These are phyloP conservation scores for Ramichloridium luteum DNA, from an alignment of 2,329 filamentous ascomycete genomes.

Conservation along the genomic window DNA sequence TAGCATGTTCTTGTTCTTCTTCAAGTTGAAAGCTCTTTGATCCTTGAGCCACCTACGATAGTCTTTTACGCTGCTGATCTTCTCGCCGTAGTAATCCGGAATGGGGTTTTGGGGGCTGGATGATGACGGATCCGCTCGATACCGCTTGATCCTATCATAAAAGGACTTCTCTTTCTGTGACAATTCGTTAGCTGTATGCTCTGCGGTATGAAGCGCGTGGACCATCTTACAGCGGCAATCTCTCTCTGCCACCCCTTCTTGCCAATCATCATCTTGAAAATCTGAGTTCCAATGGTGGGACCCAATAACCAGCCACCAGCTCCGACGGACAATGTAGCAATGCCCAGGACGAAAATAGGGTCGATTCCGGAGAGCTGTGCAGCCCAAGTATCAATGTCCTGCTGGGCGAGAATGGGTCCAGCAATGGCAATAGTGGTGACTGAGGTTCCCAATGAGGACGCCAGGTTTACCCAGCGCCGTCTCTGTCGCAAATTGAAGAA, in stretches of 20 bases:
- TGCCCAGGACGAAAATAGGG: constrained; percentile 70
- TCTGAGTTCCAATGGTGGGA: constrained; percentile 64
- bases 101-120: constrained; percentile 88
- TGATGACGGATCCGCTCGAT: constrained; percentile 79
- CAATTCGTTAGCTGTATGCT: no score
- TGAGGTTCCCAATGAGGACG: constrained; percentile 58
- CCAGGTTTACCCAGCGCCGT: constrained; percentile 71
- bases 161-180: constrained; percentile 81
- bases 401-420: constrained; percentile 53
- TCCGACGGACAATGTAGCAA: constrained; percentile 64
- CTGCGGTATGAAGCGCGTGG: no score
- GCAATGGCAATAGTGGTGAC: constrained; percentile 50
- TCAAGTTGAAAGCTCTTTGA: constrained; percentile 81
- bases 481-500: constrained; percentile 86
- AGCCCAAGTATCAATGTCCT: constrained; percentile 54
- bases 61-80: constrained; percentile 82
- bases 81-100: constrained; percentile 96
- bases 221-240: constrained; percentile 58
- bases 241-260: constrained; percentile 47
- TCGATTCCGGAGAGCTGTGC: constrained; percentile 63
- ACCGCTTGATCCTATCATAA: constrained; percentile 79
- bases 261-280: constrained; percentile 67
- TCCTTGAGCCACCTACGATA: constrained; percentile 97
- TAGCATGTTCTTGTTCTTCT: constrained; percentile 61
- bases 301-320: constrained; percentile 82